These are phyloP conservation scores for Chalciporus piperatoides DNA, from an alignment of 1,284 basidiomycete species.

Conservation along the genomic window DNA sequence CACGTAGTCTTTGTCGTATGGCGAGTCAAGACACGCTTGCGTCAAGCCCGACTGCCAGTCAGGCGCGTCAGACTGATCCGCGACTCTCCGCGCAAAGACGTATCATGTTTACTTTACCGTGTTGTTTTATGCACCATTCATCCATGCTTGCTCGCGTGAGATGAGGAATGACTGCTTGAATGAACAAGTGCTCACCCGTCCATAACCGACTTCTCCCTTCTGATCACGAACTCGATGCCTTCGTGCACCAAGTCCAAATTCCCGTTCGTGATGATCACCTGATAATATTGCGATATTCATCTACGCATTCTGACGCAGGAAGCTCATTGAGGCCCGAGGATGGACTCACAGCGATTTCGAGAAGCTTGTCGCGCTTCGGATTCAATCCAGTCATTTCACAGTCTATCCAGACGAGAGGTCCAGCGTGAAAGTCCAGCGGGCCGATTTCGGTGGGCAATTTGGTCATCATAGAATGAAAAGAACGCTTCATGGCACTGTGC, in stretches of 20 bases:
- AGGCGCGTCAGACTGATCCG: not conserved
- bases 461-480: conserved; percentile 10
- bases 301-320: not conserved
- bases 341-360: conserved; percentile 66
- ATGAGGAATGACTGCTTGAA: not conserved
- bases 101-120: conserved; percentile 47
- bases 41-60: conserved; percentile 65
- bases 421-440: conserved; percentile 46
- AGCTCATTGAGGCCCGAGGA: not conserved
- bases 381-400: conserved; percentile 84
- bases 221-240: conserved; percentile 70
- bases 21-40: conserved; percentile 61
- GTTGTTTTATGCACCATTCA: conserved; percentile 73
- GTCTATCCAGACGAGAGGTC: conserved; percentile 85
- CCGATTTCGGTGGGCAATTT: conserved; percentile 7
- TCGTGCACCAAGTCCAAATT: conserved; percentile 71
- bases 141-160: conserved; percentile 53
- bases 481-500: not conserved
- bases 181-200: conserved; percentile 48
- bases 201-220: conserved; percentile 57
- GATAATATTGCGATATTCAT: not conserved
- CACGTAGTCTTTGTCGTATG: conserved; percentile 53
- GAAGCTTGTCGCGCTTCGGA: conserved; percentile 61
- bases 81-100: not conserved
- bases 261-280: conserved; percentile 82